Evolutionary conservation across 1,284 basidiomycete species (phyloP).

Genomic region (Apiotrichum veenhuisii): DNA sequence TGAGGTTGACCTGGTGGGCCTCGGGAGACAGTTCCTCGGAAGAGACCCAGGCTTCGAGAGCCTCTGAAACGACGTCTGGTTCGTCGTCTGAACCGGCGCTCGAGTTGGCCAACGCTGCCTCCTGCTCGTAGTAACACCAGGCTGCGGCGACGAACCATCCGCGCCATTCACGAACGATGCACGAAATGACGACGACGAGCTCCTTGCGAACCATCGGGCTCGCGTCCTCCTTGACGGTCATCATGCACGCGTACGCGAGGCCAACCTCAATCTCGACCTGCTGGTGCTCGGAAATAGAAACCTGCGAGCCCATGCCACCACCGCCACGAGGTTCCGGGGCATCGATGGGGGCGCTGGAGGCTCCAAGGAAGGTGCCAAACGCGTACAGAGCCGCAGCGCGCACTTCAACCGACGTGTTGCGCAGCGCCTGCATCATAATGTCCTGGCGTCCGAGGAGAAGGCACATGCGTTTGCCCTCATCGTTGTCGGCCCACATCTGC

Average conservation of each 20-base stretch:
- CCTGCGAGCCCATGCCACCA: conserved; percentile 80
- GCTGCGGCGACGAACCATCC: conserved; percentile 94
- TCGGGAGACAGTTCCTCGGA: conserved; percentile 54
- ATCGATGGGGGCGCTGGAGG: conserved; percentile 63
- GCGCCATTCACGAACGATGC: conserved; percentile 90
- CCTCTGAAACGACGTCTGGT: conserved; percentile 57
- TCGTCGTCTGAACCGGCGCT: conserved; percentile 51
- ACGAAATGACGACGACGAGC: conserved; percentile 83
- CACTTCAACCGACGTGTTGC: conserved; percentile 89
- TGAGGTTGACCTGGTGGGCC: conserved; percentile 72
- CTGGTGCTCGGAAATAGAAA: conserved; percentile 68
- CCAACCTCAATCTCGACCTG: conserved; percentile 59
- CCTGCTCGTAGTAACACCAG: conserved; percentile 86
- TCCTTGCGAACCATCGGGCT: conserved; percentile 96
- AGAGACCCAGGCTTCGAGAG: conserved; percentile 73
- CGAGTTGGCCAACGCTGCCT: conserved; percentile 51
- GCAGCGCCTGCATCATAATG: conserved; percentile 74
- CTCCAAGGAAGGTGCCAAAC: conserved; percentile 88
- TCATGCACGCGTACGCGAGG: conserved; percentile 56
- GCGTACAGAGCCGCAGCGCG: conserved; percentile 87
- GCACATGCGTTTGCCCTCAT: conserved; percentile 83
- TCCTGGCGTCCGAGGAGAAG: conserved; percentile 74
- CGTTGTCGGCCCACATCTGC: conserved; percentile 89
- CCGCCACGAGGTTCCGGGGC: conserved; percentile 67
- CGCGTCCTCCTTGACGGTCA: conserved; percentile 82